These are phyloP conservation scores for Liriodendron chinense DNA, from an alignment of 164 flowering plant species.

Conservation along the genomic window DNA sequence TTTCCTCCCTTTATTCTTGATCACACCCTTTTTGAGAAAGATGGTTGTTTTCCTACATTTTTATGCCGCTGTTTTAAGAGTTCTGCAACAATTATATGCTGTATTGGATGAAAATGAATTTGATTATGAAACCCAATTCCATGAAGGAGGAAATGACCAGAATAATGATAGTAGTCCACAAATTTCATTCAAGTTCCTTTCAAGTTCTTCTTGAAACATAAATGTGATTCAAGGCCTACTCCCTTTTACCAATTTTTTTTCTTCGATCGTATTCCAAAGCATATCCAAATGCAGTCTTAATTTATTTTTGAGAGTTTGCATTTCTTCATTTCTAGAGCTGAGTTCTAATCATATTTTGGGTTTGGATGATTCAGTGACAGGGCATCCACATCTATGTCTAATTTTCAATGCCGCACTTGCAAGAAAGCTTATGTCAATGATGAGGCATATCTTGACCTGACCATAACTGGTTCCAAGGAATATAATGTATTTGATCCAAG, in stretches of 20 bases:
- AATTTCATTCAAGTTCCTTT: too few relatives aligned
- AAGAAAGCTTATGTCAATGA: constrained; percentile 53
- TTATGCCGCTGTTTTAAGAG: not conserved
- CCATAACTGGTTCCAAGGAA: constrained; percentile 52
- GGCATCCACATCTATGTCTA: constrained; percentile 31
- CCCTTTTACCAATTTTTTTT: not conserved
- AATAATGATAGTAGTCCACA: too few relatives aligned
- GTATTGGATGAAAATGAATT: not conserved
- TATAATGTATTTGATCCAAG: constrained; percentile 49
- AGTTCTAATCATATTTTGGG: constrained; percentile 5
- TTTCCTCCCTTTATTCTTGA: too few relatives aligned
- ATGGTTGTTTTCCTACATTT: not conserved
- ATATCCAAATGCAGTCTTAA: not conserved
- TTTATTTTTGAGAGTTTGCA: not conserved
- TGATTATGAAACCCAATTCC: not conserved
- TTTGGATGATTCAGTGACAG: constrained; percentile 36
- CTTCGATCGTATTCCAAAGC: not conserved
- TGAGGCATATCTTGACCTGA: constrained; percentile 59
- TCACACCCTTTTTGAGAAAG: not conserved
- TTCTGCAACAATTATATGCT: not conserved
- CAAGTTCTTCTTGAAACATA: too few relatives aligned
- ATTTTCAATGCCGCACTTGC: constrained; percentile 57
- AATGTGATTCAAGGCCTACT: not conserved
- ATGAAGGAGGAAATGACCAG: not conserved
- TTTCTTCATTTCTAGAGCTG: not conserved